Evolutionary conservation across 225 moss, liverwort and hornwort genomes (phyloP), one percentile per base, ranked within the genome.

Genomic region (Antitrichia curtipendula): DNA sequence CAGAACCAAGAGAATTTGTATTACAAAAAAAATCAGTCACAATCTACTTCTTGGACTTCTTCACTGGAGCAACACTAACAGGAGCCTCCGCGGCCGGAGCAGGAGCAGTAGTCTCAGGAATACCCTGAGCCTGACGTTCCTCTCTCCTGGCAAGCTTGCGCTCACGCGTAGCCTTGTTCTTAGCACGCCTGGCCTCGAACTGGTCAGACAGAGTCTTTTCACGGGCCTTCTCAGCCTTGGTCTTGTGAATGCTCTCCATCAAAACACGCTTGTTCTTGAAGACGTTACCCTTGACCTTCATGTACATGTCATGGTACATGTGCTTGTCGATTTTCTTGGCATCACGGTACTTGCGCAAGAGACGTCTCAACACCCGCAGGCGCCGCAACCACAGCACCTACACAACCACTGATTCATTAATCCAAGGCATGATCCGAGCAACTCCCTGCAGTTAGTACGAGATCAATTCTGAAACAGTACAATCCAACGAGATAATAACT

Each of bases 261-360:
- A 97, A 88, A 17, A 97, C 97, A 34, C 97, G 93, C 93, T 97
- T 97, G 89, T 97, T 97, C 91, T 97, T 97, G 71, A 97, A 97
- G 12, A 97, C 97, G 49, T 97, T 97, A 72, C 97, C 97, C 88
- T 97, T 97, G 5, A 97, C 97, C 85, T 97, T 97, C 97, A 97
- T 95, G 90, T 97, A 97, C 96, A 97, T 97, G 87, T 93, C 94
- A 54, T 97, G 96, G 89, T 97, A 97, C 97, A 97, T 97, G 84
- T 97, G 96, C 96, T 93, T 96, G 88, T 97, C 96, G 27, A 97
- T 96, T 89, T 97, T 97, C 97, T 97, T 97, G 21, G 97, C 92
- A 27, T 92, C 92, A 69, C 92, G 92, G 73, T 92, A 92, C 89
- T 92, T 92, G 64, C 92, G 92, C 75, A 92, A 68, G 6, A 92